Evolutionary conservation across 176 grass and related monocot genomes (phyloP), one percentile per base, ranked within the genome.

Genomic region (Lolium perenne): DNA sequence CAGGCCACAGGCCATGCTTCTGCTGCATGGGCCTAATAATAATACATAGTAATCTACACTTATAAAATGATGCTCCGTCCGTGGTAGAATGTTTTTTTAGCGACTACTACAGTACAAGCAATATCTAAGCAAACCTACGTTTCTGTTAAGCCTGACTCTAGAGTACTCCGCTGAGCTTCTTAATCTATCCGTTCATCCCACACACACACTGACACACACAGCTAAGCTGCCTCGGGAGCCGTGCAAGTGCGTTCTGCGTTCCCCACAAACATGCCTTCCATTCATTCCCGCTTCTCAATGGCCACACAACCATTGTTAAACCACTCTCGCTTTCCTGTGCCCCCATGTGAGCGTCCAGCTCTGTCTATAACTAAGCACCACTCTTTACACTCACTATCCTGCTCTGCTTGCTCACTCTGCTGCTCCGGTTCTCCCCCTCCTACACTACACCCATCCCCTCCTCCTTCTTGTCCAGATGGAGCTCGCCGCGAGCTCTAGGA

Each of bases 231-330:
- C 59, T 87, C 17, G 85, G 78, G 40, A 70, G 81, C 5, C 76
- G 85, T 53, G 89, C 60, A 87, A 91, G 89, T 91, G 89, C 90
- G 88, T 84, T 92, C 87, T 88, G 82, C 87, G 78, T 94, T 86
- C 74, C 90, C 93, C 87, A 92, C 87, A 88, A 84, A 88, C 93
- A 88, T 88, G 90, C 93, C 59, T 66, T 70, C 90, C 32, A 35
- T 35, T 35, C 85, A 83, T 69, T 72, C 73, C 62, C 74, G 73
- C 79, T 7, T 23, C 71, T 74, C 71, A 74, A 15, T 58, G 76
- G 67, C 59, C 32, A 35, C 67, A 63, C 10, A 38, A 14, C 69
- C 82, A 62, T 91, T 84, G 89, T 81, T 91, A 87, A 87, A 80
- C 73, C 55, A 7, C 32, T 35, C 15, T 10, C 26, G n/a, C 85